Evolutionary conservation across 202 grass and related monocot species (phyloP), one percentile per base, ranked within the genome.

Genomic region (Miscanthus sacchariflorus): DNA sequence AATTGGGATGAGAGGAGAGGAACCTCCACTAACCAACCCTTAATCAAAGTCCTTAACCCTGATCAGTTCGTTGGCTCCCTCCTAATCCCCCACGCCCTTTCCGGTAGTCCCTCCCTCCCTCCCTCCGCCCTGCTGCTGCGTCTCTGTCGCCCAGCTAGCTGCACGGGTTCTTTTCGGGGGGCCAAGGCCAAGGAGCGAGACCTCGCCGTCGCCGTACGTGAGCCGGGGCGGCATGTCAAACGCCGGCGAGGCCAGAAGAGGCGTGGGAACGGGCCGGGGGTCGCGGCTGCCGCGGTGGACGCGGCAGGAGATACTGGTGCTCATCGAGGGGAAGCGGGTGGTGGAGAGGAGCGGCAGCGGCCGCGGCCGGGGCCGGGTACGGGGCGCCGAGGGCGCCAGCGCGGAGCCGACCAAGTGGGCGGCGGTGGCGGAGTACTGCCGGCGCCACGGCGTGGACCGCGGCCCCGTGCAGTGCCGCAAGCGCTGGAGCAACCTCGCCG

Each of bases 381-480:
- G 82, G 21, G 85, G 46, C 4, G 48, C 67, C 2, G 82, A 58
- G 15, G 78, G 35, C 4, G 48, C n/a, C 73, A 67, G 39, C 1
- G 82, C 76, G 79, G 94, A 94, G 76, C 88, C 82, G 42, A 93
- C 92, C 58, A 99, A 96, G 94, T 99, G 96, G 96, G 87, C 84
- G n/a, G 88, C 91, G 25, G 94, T 96, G 70, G 88, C 94, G 17
- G 90, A 89, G 76, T 94, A 93, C 84, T 97, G 97, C 88, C 80
- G 91, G 28, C 84, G 89, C 87, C 97, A 94, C 50, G 97, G 94
- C 48, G 90, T 97, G 74, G 80, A 92, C 84, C 82, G 97, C 9
- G 97, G 97, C 0, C 88, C 94, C 78, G 92, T 95, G 66, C 97
- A 99, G 93, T 99, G 97, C 90, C 82, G 97, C 44, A 99, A 99